phyloP scores from a whole-genome alignment of 2,329 filamentous ascomycete genomes.

The Colletotrichum chrysophilum region DNA sequence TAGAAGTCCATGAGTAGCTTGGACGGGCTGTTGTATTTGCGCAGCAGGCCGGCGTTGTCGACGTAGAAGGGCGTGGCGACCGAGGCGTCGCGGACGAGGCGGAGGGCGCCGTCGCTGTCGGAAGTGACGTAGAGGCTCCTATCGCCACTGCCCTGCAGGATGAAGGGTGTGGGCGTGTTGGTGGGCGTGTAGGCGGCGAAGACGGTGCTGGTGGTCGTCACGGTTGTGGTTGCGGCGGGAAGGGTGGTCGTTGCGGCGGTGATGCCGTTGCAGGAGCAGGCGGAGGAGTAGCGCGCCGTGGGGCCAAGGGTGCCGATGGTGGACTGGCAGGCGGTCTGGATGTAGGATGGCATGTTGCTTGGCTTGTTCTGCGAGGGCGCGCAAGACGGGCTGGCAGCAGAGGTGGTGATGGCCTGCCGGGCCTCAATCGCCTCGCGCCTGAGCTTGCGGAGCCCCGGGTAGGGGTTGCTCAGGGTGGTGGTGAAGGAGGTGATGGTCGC shows the following conservation, averaged over 20 bases:
- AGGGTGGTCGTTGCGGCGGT: slow-evolving; percentile 41
- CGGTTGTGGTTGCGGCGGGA: slow-evolving; percentile 39
- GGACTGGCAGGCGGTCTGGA: not conserved
- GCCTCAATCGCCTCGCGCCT: not conserved
- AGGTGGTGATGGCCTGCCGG: not conserved
- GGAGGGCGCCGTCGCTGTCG: not conserved
- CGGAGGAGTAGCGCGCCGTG: slow-evolving; percentile 38
- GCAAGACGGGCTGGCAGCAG: not conserved
- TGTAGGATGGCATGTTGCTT: not conserved
- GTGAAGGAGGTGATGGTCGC: not conserved
- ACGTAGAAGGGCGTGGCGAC: not conserved
- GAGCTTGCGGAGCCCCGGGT: not conserved
- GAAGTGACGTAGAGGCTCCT: not conserved
- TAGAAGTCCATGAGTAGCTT: slow-evolving; percentile 2
- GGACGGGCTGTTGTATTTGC: not conserved
- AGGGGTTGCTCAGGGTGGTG: not conserved
- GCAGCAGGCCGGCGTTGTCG: not conserved
- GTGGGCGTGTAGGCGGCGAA: slow-evolving; percentile 2
- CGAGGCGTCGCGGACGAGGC: not conserved
- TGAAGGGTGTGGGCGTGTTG: not conserved
- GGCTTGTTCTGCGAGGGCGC: not conserved
- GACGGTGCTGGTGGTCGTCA: slow-evolving; percentile 43
- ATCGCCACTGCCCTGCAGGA: not conserved
- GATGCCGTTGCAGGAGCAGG: slow-evolving; percentile 49
- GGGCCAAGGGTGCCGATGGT: not conserved